phyloP scores from a whole-genome alignment of 805 yeast genomes.

The Yueomyces sinensis region DNA sequence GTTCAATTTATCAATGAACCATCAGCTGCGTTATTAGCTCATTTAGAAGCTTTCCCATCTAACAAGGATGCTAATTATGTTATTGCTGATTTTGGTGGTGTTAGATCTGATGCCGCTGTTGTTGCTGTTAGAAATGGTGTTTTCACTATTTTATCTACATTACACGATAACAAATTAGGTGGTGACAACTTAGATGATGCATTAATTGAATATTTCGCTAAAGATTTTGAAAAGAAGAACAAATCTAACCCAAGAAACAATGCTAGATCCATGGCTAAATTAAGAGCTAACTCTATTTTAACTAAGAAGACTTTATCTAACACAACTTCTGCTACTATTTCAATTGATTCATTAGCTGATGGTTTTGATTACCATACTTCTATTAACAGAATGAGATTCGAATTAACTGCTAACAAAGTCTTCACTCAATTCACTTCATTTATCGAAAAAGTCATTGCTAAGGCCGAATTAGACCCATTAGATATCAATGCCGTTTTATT shows the following conservation, averaged over 20 bases:
- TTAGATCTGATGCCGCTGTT: constrained; percentile 91
- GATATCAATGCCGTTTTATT: constrained; percentile 86
- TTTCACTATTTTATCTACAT: constrained; percentile 75
- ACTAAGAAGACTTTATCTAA: constrained; percentile 88
- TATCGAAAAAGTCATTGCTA: constrained; percentile 57
- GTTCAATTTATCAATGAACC: constrained; percentile 89
- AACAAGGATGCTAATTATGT: constrained; percentile 31
- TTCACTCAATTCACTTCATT: constrained; percentile 66
- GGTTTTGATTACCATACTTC: constrained; percentile 90
- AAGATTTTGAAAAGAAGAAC: constrained; percentile 86
- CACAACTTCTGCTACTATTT: constrained; percentile 77
- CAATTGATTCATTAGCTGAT: constrained; percentile 87
- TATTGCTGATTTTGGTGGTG: constrained; percentile 94
- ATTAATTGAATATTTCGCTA: constrained; percentile 72
- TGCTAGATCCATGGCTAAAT: constrained; percentile 79
- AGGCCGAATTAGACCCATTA: constrained; percentile 74
- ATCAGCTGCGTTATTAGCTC: constrained; percentile 79
- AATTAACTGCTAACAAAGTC: constrained; percentile 69
- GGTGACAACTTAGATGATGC: constrained; percentile 78
- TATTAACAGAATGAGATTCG: constrained; percentile 88
- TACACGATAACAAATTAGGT: constrained; percentile 72
- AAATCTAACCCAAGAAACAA: constrained; percentile 67
- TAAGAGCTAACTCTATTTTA: constrained; percentile 66
- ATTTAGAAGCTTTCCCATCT: constrained; percentile 36
- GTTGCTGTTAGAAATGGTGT: constrained; percentile 90